These are phyloP conservation scores for Ustilago crameri DNA, from an alignment of 1,284 basidiomycete species.

Conservation along the genomic window DNA sequence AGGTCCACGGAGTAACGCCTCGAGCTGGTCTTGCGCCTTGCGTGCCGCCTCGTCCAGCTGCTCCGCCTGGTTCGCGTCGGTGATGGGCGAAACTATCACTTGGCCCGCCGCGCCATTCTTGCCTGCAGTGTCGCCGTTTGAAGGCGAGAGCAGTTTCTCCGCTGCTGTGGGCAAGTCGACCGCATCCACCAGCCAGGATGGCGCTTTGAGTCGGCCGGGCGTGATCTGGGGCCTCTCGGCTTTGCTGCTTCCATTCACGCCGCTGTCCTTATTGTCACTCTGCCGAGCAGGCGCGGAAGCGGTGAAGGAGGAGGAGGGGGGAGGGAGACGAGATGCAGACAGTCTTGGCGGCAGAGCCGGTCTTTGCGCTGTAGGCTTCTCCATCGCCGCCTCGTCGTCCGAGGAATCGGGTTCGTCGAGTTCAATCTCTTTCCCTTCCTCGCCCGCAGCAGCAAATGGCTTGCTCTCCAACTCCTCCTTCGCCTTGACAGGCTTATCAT, in stretches of 20 bases:
- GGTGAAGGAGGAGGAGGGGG: not conserved
- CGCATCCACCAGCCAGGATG: slow-evolving; percentile 42
- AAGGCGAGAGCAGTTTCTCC: slow-evolving; percentile 19
- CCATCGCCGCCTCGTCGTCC: slow-evolving; percentile 38
- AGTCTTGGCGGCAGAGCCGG: slow-evolving; percentile 21
- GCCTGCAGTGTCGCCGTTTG: not conserved
- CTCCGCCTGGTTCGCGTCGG: slow-evolving; percentile 30
- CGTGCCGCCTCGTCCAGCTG: slow-evolving; percentile 38
- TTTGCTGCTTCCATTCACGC: slow-evolving; percentile 2
- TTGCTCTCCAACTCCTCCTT: slow-evolving; percentile 5
- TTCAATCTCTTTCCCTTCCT: slow-evolving; percentile 22
- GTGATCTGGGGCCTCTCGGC: slow-evolving; percentile 23
- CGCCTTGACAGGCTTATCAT: slow-evolving; percentile 7
- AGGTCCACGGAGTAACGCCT: slow-evolving; percentile 41
- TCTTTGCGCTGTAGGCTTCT: slow-evolving; percentile 28
- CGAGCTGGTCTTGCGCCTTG: slow-evolving; percentile 36
- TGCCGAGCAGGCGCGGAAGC: not conserved
- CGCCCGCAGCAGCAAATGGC: not conserved
- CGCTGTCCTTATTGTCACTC: not conserved
- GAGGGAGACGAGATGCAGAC: slow-evolving; percentile 13
- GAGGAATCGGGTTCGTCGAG: slow-evolving; percentile 23
- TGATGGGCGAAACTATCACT: slow-evolving; percentile 27
- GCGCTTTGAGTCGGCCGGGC: slow-evolving; percentile 33
- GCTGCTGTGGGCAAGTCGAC: slow-evolving; percentile 35
- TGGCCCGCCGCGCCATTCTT: slow-evolving; percentile 7